Evolutionary conservation across 148 eudicot genomes (phyloP), one percentile per base, ranked within the genome.

Genomic region (Rhododendron mucronatum): DNA sequence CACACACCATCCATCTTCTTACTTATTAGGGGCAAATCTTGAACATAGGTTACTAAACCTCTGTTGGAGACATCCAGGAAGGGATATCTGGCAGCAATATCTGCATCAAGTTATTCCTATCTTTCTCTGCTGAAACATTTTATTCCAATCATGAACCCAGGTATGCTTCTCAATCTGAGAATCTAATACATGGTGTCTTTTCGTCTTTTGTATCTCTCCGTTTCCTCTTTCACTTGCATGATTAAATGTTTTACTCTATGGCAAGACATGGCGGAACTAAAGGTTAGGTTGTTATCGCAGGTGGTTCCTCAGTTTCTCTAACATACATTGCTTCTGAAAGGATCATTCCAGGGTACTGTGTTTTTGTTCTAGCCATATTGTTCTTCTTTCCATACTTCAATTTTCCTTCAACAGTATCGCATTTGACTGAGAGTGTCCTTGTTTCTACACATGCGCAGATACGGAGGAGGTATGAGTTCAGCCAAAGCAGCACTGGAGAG

Each of bases 391-490:
- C 61, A 20, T 65, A 3, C 53, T 85, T 30, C n/a, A 59, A 16
- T 6, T 85, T 33, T 77, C 71, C 39, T 23, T 55, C 9, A 50
- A 61, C 41, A 14, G 7, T 82, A 26, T 55, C 20, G 41, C 53
- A 78, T 11, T 33, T 41, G 86, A 57, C 2, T 30, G 55, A n/a
- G 63, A 44, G 53, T 18, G 21, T 37, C 55, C 16, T 30, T 33
- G 69, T 41, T 41, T 63, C 45, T 35, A 39, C 47, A 65, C 41
- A 85, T 21, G 30, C 39, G 35, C 93, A 96, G 99, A 21, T 96
- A 96, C 86, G 99, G 99, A 77, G 99, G 99, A 83, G 99, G 99
- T 76, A 96, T 96, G 99, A 96, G 99, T 88, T 96, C 99, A 77
- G 99, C 99, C 26, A 96, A 96, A 89, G 97, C 99, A 76, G 99